These are phyloP conservation scores for Canariomyces notabilis DNA, from an alignment of 2,329 filamentous ascomycete genomes.

Conservation along the genomic window DNA sequence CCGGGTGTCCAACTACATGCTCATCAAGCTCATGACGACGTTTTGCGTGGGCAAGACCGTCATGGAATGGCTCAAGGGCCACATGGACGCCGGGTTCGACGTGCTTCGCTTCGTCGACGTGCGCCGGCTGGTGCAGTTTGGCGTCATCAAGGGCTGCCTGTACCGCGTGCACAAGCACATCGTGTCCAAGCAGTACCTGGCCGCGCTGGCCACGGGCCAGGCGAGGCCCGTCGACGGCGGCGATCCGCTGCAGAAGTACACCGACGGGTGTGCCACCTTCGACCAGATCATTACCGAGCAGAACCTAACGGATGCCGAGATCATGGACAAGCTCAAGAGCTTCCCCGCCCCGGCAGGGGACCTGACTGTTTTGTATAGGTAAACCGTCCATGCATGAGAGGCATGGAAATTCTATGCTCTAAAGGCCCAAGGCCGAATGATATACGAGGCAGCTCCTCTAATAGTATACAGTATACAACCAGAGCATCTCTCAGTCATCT, in stretches of 20 bases:
- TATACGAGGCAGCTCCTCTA: background rate
- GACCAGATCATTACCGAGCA: conserved; percentile 79
- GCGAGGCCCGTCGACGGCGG: conserved; percentile 36
- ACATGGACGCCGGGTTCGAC: conserved; percentile 60
- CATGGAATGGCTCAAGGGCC: conserved; percentile 77
- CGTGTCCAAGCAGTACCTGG: conserved; percentile 60
- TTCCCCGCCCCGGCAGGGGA: conserved; percentile 50
- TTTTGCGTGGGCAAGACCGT: conserved; percentile 79
- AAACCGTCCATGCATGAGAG: background rate
- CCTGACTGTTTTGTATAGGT: conserved; percentile 51
- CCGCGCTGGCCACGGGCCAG: conserved; percentile 50
- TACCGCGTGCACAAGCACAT: conserved; percentile 93
- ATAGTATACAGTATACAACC: background rate
- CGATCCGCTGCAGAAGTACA: conserved; percentile 59
- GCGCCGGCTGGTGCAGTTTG: conserved; percentile 88
- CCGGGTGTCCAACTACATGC: conserved; percentile 51
- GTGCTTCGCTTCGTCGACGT: conserved; percentile 77
- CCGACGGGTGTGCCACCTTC: conserved; percentile 70
- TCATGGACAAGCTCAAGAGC: conserved; percentile 62
- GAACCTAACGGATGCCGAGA: conserved; percentile 63
- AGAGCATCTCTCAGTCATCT: background rate
- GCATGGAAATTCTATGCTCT: background rate
- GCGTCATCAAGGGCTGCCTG: conserved; percentile 88
- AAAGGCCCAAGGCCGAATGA: too few species aligned
- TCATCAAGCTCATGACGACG: conserved; percentile 81